Evolutionary conservation across 345 rosid genomes (phyloP), one percentile per base, ranked within the genome.

Genomic region (Moringa oleifera): DNA sequence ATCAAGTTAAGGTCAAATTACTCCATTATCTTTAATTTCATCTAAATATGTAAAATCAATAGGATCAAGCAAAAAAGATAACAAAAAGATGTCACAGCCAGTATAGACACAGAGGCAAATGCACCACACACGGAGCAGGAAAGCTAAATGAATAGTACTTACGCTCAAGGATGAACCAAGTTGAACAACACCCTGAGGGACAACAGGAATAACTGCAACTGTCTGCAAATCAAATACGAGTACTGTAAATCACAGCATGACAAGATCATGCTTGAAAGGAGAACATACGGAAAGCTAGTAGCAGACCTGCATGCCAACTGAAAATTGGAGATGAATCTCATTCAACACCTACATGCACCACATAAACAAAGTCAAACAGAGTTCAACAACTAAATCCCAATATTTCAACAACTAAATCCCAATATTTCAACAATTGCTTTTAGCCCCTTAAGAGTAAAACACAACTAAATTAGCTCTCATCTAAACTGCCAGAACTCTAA

Each of bases 271-370:
- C 20, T 47, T 33, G 25, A 31, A 53, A 56, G 24, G 10, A 41
- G 47, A 41, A 41, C 16, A 11, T 41, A 41, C 1, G 13, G 47
- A 41, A 41, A 4, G 12, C 47, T 41, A 4, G 58, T 56, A 67
- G 56, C 72, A 62, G 71, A 94, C 99, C 97, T 94, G 88, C 79
- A 95, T 84, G 71, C 96, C 97, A 45, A 88, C 85, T 45, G 95
- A 84, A 81, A 91, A 79, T 59, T 91, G 99, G 62, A 80, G 84
- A 65, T 71, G 87, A 70, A 85, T 71, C 76, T 95, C 96, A 64
- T 81, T 84, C 4, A 77, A 66, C 55, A 91, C 96, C 92, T 89
- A 70, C 53, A 67, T 78, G 62, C 41, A 67, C 58, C 64, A n/a
- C 24, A 65, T 25, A 57, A 36, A 53, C 57, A 15, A 65, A 56